A percentile compares a stretch with the other conserved stretches of the same genome.
These are phyloP conservation scores for Colletotrichum tofieldiae DNA, from an alignment of 2,329 filamentous ascomycete genomes.

Conservation along the genomic window DNA sequence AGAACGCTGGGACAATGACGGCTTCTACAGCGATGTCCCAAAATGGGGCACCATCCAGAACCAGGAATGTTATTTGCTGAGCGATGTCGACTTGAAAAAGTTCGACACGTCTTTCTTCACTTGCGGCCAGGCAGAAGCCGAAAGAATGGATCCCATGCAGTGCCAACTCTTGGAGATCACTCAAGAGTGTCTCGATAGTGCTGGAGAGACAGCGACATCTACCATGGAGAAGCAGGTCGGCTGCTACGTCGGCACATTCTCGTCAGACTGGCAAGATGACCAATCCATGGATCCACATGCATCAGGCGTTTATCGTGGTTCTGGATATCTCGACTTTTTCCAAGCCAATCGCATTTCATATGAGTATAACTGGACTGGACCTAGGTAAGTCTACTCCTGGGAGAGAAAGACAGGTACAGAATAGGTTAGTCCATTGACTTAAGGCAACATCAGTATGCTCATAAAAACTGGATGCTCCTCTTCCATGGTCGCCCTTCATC, in stretches of 20 bases:
- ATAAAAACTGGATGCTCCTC: not conserved
- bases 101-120: conserved; percentile 53
- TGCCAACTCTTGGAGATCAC: conserved; percentile 49
- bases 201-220: conserved; percentile 46
- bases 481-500: not conserved
- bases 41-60: conserved; percentile 5
- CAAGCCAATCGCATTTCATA: not conserved
- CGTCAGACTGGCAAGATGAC: conserved; percentile 17
- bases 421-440: too few species aligned
- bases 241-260: not conserved
- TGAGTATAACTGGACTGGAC: not conserved
- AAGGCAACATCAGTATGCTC: not conserved
- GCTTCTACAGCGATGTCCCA: not conserved
- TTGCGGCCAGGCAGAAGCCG: conserved; percentile 49
- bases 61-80: not conserved
- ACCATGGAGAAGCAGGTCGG: not conserved
- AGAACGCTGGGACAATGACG: not conserved
- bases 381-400: not conserved
- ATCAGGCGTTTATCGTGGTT: not conserved
- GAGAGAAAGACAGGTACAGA: too few species aligned
- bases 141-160: conserved; percentile 51
- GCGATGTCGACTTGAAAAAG: conserved; percentile 45
- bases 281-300: conserved; percentile 29
- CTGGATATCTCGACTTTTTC: not conserved
- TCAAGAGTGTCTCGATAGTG: conserved; percentile 51